A percentile compares a stretch with the other conserved stretches of the same genome.
phyloP scores from a whole-genome alignment of 2,329 filamentous ascomycete genomes.

The Fusarium lyarnte region DNA sequence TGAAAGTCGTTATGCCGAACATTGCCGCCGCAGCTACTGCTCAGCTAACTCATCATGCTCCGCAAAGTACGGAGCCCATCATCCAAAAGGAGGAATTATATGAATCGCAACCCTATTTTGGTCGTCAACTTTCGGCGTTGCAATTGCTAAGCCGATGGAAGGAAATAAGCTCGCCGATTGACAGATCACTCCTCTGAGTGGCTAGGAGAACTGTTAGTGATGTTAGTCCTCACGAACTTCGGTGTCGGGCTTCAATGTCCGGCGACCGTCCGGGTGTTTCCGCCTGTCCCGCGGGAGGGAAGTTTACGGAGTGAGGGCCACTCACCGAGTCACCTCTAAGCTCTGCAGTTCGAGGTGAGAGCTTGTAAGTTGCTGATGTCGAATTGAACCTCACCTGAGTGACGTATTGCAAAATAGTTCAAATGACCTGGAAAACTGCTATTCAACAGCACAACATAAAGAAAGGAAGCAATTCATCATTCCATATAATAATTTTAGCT shows the following conservation, averaged over 20 bases:
- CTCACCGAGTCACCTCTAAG: not conserved
- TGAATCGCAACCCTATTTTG: not conserved
- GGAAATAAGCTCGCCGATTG: not conserved
- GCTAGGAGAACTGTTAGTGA: not conserved
- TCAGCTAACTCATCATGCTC: constrained; percentile 8
- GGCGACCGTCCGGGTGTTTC: constrained; percentile 9
- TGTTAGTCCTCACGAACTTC: not conserved
- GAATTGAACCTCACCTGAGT: not conserved
- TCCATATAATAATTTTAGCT: not conserved
- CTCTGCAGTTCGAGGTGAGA: not conserved
- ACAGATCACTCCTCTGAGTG: not conserved
- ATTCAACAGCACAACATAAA: not conserved
- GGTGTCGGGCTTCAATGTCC: constrained; percentile 30
- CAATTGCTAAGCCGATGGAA: not conserved
- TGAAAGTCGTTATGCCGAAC: constrained; percentile 8
- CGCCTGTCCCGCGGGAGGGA: not conserved
- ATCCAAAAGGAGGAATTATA: not conserved
- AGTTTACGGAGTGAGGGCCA: not conserved
- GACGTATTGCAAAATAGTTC: constrained; percentile 3
- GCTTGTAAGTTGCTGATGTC: not conserved
- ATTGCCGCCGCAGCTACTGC: constrained; percentile 19
- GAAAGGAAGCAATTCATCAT: not conserved
- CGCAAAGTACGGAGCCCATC: not conserved
- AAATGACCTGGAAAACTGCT: no score
- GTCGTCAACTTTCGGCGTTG: not conserved